These are phyloP conservation scores for Fusarium citri DNA, from an alignment of 2,329 filamentous ascomycete species.

Conservation along the genomic window DNA sequence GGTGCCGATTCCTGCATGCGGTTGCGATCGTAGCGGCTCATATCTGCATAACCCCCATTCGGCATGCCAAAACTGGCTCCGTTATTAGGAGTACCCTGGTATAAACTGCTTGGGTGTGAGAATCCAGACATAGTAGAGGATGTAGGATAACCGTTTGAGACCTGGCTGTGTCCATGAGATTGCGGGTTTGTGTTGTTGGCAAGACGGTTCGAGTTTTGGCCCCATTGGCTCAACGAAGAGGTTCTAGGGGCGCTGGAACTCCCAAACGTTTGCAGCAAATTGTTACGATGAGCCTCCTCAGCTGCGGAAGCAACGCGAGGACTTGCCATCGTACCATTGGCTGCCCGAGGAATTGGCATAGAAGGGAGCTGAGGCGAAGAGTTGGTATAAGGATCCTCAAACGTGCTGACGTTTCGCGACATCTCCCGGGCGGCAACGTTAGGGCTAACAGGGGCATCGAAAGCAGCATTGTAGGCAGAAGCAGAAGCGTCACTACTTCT, in stretches of 20 bases:
- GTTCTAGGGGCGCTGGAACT: constrained; percentile 44
- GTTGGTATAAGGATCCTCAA: constrained; percentile 51
- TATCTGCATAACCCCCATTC: constrained; percentile 19
- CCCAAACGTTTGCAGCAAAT: constrained; percentile 52
- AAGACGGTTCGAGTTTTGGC: constrained; percentile 39
- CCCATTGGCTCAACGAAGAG: constrained; percentile 50
- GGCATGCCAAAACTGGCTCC: constrained; percentile 36
- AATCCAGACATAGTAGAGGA: constrained; percentile 54
- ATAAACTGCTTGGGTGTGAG: constrained; percentile 63
- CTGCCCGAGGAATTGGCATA: constrained; percentile 16
- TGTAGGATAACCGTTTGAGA: constrained; percentile 27
- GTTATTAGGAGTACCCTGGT: constrained; percentile 58
- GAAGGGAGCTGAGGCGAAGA: constrained; percentile 39
- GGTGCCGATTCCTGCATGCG: constrained; percentile 31
- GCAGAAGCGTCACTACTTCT: constrained; percentile 35
- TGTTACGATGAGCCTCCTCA: constrained; percentile 51
- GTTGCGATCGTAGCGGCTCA: constrained; percentile 33
- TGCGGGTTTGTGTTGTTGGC: constrained; percentile 33
- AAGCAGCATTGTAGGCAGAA: constrained; percentile 44
- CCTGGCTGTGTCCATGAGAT: constrained; percentile 34
- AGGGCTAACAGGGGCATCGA: constrained; percentile 44
- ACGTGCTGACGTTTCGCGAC: constrained; percentile 15
- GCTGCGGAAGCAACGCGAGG: constrained; percentile 35
- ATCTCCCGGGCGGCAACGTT: constrained; percentile 38
- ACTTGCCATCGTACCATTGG: constrained; percentile 35